Conservation (phyloP, 257 asterid genomes). For the Solanum medicagineum region DNA sequence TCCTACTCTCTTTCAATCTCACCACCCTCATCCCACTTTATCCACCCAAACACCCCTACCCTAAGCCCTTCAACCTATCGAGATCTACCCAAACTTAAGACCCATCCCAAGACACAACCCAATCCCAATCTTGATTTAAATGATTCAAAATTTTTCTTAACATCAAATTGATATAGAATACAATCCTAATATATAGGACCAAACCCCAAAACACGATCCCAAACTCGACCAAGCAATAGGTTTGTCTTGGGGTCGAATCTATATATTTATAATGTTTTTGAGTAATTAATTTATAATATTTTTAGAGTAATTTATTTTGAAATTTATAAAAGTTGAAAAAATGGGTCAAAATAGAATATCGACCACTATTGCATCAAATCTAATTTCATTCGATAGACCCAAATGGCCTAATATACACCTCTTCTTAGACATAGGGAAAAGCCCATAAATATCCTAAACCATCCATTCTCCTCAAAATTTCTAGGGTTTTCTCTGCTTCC, state of each 20-base stretch:
- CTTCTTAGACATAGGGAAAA: background rate
- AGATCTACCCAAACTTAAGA: background rate
- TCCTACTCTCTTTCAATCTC: background rate
- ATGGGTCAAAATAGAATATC: background rate
- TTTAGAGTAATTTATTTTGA: no score
- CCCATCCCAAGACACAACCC: background rate
- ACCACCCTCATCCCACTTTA: background rate
- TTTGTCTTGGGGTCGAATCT: background rate
- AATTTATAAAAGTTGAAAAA: no score
- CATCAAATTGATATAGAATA: no score
- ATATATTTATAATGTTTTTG: background rate
- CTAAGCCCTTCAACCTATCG: background rate
- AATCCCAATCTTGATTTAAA: no score
- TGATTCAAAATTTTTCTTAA: no score
- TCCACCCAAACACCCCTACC: background rate
- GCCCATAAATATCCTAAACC: background rate
- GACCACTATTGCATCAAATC: background rate
- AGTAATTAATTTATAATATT: no score
- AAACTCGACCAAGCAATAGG: background rate
- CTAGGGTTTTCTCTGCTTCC: constrained; percentile 5
- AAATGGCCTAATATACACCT: background rate
- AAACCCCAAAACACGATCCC: background rate
- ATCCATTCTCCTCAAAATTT: background rate
- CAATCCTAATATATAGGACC: no score
- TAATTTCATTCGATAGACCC: background rate